Evolutionary conservation across 2,329 filamentous ascomycete genomes (phyloP), one percentile per base, ranked within the genome.

Genomic region (Stemphylium lycopersici): DNA sequence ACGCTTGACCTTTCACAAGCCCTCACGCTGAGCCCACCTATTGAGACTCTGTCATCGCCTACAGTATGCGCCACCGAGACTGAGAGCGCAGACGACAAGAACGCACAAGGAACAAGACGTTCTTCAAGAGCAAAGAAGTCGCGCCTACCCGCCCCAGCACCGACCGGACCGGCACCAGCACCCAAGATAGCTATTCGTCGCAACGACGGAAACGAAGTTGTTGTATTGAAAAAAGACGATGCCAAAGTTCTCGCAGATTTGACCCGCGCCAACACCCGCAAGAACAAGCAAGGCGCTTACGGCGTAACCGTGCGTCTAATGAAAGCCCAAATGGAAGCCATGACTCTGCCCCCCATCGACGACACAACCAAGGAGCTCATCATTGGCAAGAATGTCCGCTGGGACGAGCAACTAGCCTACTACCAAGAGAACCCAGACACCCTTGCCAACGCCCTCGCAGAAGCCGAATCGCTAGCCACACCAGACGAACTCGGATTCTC

Each of bases 221-320:
- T 82, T 6, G 66, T 78, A 8, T 70, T 81, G 29, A 80, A 79
- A 66, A 77, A 77, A 58, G 77, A 76, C 5, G 79, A 82, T 52
- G 79, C 80, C 13, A 80, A 82, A 55, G 77, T 80, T 51, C 65
- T 82, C 7, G 74, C 79, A 10, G 64, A 76, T 10, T 48, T 76
- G 13, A 83, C 80, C 1, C 73, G 76, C 31, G 70, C 68, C 44
- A 83, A 83, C 60, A 83, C 81, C 7, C 73, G 77, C 36, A 79
- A 78, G 65, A 83, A 83, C 66, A 83, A 82, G 54, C 76, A 77
- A 40, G 77, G 76, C 20, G 73, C 76, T 13, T 59, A 81, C 20
- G 66, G 77, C 47, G 80, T 80, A 39, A 69, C 65, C n/a, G 59
- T 77, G 7, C 73, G 77, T 29, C 66, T 83, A 10, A 67, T 74